Evolutionary conservation across 1,284 basidiomycete genomes (phyloP).

Genomic region (Malassezia pachydermatis): DNA sequence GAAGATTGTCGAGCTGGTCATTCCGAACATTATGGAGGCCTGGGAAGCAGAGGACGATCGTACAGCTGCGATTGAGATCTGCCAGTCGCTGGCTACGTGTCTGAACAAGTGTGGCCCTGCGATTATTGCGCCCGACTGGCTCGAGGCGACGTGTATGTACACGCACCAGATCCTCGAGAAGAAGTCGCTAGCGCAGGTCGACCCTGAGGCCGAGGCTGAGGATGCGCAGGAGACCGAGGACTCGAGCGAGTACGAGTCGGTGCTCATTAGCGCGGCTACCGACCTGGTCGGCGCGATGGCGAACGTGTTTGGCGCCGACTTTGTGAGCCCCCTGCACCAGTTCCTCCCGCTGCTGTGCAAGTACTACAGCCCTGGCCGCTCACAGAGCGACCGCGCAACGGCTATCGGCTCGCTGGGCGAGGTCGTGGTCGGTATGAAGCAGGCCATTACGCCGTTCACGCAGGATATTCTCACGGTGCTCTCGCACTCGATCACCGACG

Average conservation of each 20-base stretch:
- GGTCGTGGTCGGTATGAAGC: constrained; percentile 85
- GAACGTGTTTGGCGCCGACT: constrained; percentile 71
- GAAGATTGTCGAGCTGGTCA: constrained; percentile 66
- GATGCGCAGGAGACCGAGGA: constrained; percentile 59
- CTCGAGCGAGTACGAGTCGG: constrained; percentile 91
- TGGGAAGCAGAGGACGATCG: constrained; percentile 95
- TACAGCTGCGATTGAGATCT: constrained; percentile 73
- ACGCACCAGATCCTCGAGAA: constrained; percentile 60
- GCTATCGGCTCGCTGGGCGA: constrained; percentile 90
- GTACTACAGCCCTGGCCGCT: constrained; percentile 78
- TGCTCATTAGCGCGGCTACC: constrained; percentile 82
- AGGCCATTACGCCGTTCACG: constrained; percentile 73
- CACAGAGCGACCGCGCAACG: constrained; percentile 80
- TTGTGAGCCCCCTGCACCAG: constrained; percentile 67
- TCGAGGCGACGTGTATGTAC: constrained; percentile 53
- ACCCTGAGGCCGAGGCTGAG: constrained; percentile 79
- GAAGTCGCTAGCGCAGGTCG: constrained; percentile 67
- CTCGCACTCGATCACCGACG: constrained; percentile 62
- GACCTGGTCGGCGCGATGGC: constrained; percentile 89
- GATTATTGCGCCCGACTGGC: constrained; percentile 54
- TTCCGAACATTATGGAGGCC: constrained; percentile 72
- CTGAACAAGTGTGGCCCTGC: constrained; percentile 81
- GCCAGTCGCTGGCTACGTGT: constrained; percentile 76
- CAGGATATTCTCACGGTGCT: constrained; percentile 50
- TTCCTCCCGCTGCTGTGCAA: constrained; percentile 84